Base-by-base conservation (phyloP, 2,329 filamentous ascomycete genomes). In the Fusarium drepaniforme region DNA sequence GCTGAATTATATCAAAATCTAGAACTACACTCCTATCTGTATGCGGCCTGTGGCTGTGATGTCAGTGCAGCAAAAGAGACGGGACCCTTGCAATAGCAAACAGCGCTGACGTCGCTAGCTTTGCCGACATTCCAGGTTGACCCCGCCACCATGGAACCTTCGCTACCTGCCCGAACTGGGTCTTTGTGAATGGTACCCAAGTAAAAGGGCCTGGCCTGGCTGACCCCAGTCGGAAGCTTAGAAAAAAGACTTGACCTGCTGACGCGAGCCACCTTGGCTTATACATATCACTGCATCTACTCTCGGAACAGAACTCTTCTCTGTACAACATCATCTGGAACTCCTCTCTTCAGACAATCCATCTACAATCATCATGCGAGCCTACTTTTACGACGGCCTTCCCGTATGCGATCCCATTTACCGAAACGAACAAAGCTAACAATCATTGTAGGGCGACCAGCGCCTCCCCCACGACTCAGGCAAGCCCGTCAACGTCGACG, bases 401-500 rank as follows among this genome's bases (percentile, higher is more conserved):
- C 85, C 86, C 66, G 89, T 90, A 83, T 81, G 88, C 82, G 18
- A 64, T 66, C 60, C 33, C 64, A 21, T 13, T 1, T 25, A 7
- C 61, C 16, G 33, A 28, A 56, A 12, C 67, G 58, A 56, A 35
- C 37, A 18, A 33, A 40, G 51, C 70, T 67, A 66, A 74, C 67
- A 71, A 58, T 58, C 25, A 49, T 81, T 30, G 8, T 49, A 97
- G 94, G 96, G 95, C 86, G 97, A 99, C 89, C 97, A 98, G 86
- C 95, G 97, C 81, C 90, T 93, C 51, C 90, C 94, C 64, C 97
- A 99, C 86, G 93, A 98, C 86, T 97, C 95, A 23, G 94, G 94
- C 79, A 91, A 90, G 75, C 81, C 87, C 44, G 90, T 98, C 68
- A 85, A 89, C 66, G 84, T 88, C 59, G 86, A 89, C 7, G 91